Evolutionary conservation across 2,329 filamentous ascomycete genomes (phyloP).

Genomic region (Neonectria coccinea): DNA sequence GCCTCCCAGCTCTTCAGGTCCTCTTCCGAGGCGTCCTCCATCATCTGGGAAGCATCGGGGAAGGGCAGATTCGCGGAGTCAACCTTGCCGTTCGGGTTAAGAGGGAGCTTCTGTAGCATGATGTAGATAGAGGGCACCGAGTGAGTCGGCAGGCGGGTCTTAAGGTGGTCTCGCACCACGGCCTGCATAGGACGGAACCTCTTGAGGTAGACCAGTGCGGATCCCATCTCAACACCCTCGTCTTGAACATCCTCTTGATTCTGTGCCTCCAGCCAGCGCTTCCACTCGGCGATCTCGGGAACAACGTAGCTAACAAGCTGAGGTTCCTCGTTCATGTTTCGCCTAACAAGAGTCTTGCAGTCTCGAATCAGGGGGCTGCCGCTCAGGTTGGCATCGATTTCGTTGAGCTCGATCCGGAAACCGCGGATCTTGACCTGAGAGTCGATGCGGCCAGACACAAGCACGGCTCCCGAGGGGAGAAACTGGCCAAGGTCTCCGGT

Average conservation of each 20-base stretch:
- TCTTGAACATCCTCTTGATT: constrained; percentile 67
- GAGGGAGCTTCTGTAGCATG: constrained; percentile 63
- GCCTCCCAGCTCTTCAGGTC: constrained; percentile 65
- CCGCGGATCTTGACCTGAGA: constrained; percentile 96
- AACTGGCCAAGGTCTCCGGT: constrained; percentile 78
- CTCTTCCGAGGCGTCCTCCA: constrained; percentile 52
- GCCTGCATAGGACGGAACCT: constrained; percentile 60
- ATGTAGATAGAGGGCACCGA: constrained; percentile 52
- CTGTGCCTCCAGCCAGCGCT: constrained; percentile 70
- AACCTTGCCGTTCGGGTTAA: constrained; percentile 85
- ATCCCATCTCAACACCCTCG: constrained; percentile 61
- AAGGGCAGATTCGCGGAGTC: constrained; percentile 83
- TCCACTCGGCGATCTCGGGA: constrained; percentile 74
- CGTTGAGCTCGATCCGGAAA: constrained; percentile 93
- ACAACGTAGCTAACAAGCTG: constrained; percentile 92
- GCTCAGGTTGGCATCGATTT: constrained; percentile 88
- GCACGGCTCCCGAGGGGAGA: constrained; percentile 62
- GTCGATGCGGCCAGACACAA: constrained; percentile 10
- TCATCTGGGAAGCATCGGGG: constrained; percentile 77
- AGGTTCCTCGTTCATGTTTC: constrained; percentile 70
- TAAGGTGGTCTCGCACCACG: constrained; percentile 52
- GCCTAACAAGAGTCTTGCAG: constrained; percentile 81
- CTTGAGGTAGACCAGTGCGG: constrained; percentile 57
- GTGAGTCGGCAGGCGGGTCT: constrained; percentile 46
- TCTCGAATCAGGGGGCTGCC: constrained; percentile 82